Conservation (phyloP, 2,329 filamentous ascomycete genomes). For the Pleomassaria siparia region DNA sequence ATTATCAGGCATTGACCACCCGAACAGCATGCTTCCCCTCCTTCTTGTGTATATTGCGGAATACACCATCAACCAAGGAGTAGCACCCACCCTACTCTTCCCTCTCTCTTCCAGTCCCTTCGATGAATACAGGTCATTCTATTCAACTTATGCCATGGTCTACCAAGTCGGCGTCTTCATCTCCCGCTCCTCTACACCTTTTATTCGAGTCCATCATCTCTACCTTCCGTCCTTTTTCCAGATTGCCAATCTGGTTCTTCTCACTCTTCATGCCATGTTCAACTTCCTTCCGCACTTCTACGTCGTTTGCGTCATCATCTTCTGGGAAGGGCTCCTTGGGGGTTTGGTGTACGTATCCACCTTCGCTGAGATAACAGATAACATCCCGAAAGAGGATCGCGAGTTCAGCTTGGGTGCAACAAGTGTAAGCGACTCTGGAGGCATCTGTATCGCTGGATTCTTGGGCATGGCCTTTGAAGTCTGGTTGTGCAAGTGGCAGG, state of each 20-base stretch:
- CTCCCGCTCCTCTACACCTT: conserved; percentile 86
- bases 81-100: conserved; percentile 86
- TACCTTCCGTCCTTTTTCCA: conserved; percentile 85
- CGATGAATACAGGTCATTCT: conserved; percentile 79
- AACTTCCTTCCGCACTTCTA: conserved; percentile 84
- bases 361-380: conserved; percentile 90
- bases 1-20: background rate
- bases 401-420: conserved; percentile 92
- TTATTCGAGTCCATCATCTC: conserved; percentile 76
- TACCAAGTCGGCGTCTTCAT: conserved; percentile 96
- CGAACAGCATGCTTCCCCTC: conserved; percentile 78
- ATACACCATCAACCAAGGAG: conserved; percentile 96
- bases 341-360: conserved; percentile 88
- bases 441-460: conserved; percentile 86
- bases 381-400: conserved; percentile 72
- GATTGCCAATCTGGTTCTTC: conserved; percentile 70
- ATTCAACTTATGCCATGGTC: conserved; percentile 90
- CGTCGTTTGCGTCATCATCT: conserved; percentile 79
- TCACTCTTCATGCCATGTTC: conserved; percentile 75
- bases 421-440: conserved; percentile 87
- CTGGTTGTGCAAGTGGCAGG: conserved; percentile 80
- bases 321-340: conserved; percentile 92
- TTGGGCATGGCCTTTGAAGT: conserved; percentile 82
- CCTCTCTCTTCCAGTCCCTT: conserved; percentile 78
- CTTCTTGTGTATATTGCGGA: conserved; percentile 92